Evolutionary conservation across 2,329 filamentous ascomycete genomes (phyloP), one percentile per base, ranked within the genome.

Genomic region (Ceratocystis lukuohia): DNA sequence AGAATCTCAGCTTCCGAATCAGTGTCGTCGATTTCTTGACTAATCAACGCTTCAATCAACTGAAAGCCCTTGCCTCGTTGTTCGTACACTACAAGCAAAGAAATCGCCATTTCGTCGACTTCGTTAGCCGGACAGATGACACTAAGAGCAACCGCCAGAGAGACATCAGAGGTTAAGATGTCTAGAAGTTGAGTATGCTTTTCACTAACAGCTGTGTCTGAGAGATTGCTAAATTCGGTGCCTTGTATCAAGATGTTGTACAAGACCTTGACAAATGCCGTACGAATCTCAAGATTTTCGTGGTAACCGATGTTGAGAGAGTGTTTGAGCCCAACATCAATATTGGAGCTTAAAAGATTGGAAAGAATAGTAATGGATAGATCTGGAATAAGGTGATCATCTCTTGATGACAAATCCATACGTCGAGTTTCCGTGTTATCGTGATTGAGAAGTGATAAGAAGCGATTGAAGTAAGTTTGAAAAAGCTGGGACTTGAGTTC

Each of bases 401-500:
- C 84, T 59, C 80, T 79, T n/a, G 75, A 72, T 8, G 22, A 22
- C 6, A 65, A 10, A 17, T 70, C 68, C 3, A 57, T 33, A 8
- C 66, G 59, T 6, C 65, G 46, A 10, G 62, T 30, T 10, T 75
- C 69, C 45, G 69, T 68, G 15, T 71, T 69, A 65, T 87, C 84
- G 62, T 83, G 78, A 68, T 86, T 86, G 33, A 88, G 76, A 3
- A 88, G 75, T 0, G 84, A 86, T 22, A 88, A 76, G 71, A 88
- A 88, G 6, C 84, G 79, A 69, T 86, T 88, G 74, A 88, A 88
- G 72, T 88, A 88, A 5, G 82, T 84, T 69, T 87, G 84, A 71
- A 88, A 88, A 81, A 88, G 85, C 71, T 88, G 83, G 0, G 84
- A 86, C 72, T 88, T 88, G 64, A 86, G 78, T 73, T 88, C 86